Conservation (phyloP, 129 eudicot species). For the Daucus carota region DH1_v3.0 NC_030388.2:27225001-27225500, state of each 20-base stretch:
- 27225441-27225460: constrained; percentile 21
- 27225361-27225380: constrained; percentile 31
- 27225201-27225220: neutral
- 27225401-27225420: constrained; percentile 16
- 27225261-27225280: neutral
- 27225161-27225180: neutral
- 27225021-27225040: too few relatives aligned
- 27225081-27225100: constrained; percentile 2
- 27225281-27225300: neutral
- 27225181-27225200: neutral
- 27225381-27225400: constrained; percentile 11
- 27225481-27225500: constrained; percentile 28
- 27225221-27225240: neutral
- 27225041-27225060: neutral
- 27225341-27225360: constrained; percentile 17
- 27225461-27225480: constrained; percentile 10
- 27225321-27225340: neutral
- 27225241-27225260: neutral
- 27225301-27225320: constrained; percentile 12
- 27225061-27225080: constrained; percentile 1
- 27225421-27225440: constrained; percentile 16
- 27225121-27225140: neutral
- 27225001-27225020: neutral
- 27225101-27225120: neutral
- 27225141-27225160: neutral